These are phyloP conservation scores for Eucalyptus fibrosa DNA, from an alignment of 345 rosid genomes.

Conservation along the genomic window DNA sequence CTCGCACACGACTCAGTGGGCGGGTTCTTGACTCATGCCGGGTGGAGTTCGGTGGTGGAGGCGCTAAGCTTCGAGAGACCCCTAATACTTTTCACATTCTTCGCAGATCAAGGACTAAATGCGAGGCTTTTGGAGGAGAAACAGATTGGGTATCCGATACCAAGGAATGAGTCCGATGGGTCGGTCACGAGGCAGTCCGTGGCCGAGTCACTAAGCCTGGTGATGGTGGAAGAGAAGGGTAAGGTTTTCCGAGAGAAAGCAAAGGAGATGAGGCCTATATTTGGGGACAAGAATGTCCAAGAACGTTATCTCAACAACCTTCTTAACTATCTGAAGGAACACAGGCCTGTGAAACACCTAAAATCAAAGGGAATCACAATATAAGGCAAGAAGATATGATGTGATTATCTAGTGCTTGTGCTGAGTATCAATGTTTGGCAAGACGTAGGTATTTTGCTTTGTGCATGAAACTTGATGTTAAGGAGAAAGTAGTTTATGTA, in stretches of 20 bases:
- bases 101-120: slow-evolving; percentile 13
- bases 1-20: slow-evolving; percentile 23
- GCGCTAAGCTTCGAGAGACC: slow-evolving; percentile 1
- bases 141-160: slow-evolving; percentile 2
- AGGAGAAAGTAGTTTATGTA: not conserved
- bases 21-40: slow-evolving; percentile 15
- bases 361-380: not conserved
- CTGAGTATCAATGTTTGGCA: not conserved
- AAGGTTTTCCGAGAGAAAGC: slow-evolving; percentile 16
- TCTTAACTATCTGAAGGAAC: not conserved
- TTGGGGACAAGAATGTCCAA: not conserved
- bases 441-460: not conserved
- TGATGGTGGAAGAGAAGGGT: slow-evolving; percentile 18
- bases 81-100: not conserved
- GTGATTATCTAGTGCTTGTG: not conserved
- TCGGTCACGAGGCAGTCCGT: slow-evolving; percentile 9
- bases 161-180: slow-evolving; percentile 8
- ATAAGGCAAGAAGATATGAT: not conserved
- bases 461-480: not conserved
- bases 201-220: slow-evolving; percentile 10
- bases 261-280: slow-evolving; percentile 8
- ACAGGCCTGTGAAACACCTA: not conserved
- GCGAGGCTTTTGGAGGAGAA: slow-evolving; percentile 11
- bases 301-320: not conserved
- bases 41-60: slow-evolving; percentile 17